Conservation (phyloP, 352 stramenopile genomes). For the Globisporangium cylindrosporum region DNA sequence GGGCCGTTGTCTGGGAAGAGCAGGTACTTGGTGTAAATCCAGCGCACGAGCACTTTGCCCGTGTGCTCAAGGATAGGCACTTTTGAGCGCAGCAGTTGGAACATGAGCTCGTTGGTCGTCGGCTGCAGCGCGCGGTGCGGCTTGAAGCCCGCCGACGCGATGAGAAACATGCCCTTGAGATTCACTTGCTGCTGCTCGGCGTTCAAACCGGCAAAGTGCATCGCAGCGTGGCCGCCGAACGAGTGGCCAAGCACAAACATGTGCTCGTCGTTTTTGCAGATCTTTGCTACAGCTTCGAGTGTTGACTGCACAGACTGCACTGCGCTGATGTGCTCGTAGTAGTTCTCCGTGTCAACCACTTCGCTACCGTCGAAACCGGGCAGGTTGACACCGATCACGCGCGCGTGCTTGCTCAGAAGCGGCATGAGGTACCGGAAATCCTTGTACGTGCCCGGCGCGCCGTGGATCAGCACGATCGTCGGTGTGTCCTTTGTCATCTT, state of each 20-base stretch:
- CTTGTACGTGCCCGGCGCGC: not conserved
- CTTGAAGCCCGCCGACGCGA: slow-evolving; percentile 45
- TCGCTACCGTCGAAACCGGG: slow-evolving; percentile 53
- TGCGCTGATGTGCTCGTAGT: slow-evolving; percentile 41
- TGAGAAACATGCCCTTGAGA: slow-evolving; percentile 44
- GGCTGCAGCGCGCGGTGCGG: slow-evolving; percentile 41
- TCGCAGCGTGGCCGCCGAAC: slow-evolving; percentile 24
- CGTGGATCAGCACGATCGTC: slow-evolving; percentile 42
- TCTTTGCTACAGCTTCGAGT: slow-evolving; percentile 35
- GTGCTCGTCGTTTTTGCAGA: slow-evolving; percentile 25
- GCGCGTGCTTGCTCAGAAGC: slow-evolving; percentile 33
- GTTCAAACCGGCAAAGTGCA: slow-evolving; percentile 48
- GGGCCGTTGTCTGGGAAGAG: slow-evolving; percentile 45
- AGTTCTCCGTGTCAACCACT: slow-evolving; percentile 34
- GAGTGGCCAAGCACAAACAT: slow-evolving; percentile 14
- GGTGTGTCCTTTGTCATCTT: not conserved
- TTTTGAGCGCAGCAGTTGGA: slow-evolving; percentile 25
- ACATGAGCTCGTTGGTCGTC: slow-evolving; percentile 19
- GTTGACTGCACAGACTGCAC: slow-evolving; percentile 34
- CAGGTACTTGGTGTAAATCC: slow-evolving; percentile 42
- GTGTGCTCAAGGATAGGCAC: slow-evolving; percentile 7
- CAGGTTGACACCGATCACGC: slow-evolving; percentile 60
- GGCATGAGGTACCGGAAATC: slow-evolving; percentile 71
- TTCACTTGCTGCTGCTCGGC: slow-evolving; percentile 25
- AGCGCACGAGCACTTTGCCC: slow-evolving; percentile 10